Evolutionary conservation across 2,329 filamentous ascomycete genomes (phyloP).

Genomic region (Colletotrichum endophyticum): DNA sequence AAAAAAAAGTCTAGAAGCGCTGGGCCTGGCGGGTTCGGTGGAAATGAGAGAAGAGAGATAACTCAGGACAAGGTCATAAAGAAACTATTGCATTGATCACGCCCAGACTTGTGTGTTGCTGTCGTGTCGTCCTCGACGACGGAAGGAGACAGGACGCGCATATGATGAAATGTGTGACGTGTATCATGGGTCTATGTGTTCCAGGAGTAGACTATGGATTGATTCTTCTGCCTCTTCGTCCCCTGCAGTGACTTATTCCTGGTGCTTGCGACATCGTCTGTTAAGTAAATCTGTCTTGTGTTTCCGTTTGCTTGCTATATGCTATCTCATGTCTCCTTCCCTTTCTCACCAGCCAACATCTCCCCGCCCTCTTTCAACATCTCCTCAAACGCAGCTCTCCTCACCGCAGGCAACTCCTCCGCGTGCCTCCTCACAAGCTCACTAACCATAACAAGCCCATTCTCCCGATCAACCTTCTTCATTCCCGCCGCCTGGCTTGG

Average conservation of each 20-base stretch:
- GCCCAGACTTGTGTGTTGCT: not conserved
- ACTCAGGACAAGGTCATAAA: slow-evolving; percentile 23
- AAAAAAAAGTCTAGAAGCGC: slow-evolving; percentile 10
- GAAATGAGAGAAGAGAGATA: slow-evolving; percentile 12
- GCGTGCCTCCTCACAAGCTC: slow-evolving; percentile 55
- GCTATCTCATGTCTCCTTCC: slow-evolving; percentile 6
- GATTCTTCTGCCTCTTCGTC: not conserved
- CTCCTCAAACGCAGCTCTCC: slow-evolving; percentile 47
- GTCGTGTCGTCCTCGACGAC: not conserved
- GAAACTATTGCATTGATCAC: slow-evolving; percentile 22
- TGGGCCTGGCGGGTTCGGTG: slow-evolving; percentile 19
- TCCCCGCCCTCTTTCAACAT: slow-evolving; percentile 56
- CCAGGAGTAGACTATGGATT: slow-evolving; percentile 17
- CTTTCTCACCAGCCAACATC: slow-evolving; percentile 38
- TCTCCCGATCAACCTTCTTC: slow-evolving; percentile 62
- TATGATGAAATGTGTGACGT: slow-evolving; percentile 17
- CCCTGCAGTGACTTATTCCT: not conserved
- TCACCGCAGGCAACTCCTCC: slow-evolving; percentile 42
- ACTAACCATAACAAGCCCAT: slow-evolving; percentile 62
- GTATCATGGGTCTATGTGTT: slow-evolving; percentile 12
- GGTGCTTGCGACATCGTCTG: not conserved
- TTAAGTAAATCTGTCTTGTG: not conserved
- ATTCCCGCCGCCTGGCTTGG: slow-evolving; percentile 48
- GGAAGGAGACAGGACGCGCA: not conserved
- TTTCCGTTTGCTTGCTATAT: not conserved